Conservation (phyloP, 305 asterid genomes). For the Fraxinus greggii region DNA sequence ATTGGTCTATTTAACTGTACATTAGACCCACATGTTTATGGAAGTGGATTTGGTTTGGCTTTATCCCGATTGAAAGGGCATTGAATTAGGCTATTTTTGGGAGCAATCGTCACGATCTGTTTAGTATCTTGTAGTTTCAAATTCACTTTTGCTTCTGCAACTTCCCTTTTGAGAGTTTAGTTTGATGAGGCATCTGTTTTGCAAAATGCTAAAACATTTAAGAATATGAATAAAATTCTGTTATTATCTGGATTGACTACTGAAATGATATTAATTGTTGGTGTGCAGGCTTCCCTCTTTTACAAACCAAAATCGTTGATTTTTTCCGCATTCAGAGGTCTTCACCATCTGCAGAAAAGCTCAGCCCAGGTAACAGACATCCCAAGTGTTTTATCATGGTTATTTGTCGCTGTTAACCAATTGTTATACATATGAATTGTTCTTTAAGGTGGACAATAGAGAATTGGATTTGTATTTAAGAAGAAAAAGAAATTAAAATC, state of each 20-base stretch:
- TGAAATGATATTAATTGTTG: neutral
- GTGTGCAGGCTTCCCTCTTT: constrained; percentile 59
- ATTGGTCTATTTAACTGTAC: neutral
- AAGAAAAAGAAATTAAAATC: neutral
- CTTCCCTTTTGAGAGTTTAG: neutral
- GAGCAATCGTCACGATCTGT: neutral
- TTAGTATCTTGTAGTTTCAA: neutral
- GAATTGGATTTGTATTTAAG: neutral
- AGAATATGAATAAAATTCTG: neutral
- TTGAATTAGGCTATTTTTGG: neutral
- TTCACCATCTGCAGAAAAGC: constrained; percentile 36
- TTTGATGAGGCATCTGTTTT: neutral
- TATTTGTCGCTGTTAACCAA: neutral
- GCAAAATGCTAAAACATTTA: neutral
- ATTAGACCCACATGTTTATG: neutral
- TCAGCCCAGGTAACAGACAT: constrained; percentile 40
- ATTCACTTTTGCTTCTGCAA: neutral
- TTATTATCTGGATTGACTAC: neutral
- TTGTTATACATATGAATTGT: neutral
- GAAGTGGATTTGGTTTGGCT: neutral
- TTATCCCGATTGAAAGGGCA: neutral
- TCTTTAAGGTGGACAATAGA: neutral
- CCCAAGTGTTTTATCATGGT: neutral
- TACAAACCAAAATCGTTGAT: constrained; percentile 78
- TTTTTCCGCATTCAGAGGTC: constrained; percentile 70